Conservation (phyloP, 768 basidiomycete genomes). For the Boletus subparvulus region DNA sequence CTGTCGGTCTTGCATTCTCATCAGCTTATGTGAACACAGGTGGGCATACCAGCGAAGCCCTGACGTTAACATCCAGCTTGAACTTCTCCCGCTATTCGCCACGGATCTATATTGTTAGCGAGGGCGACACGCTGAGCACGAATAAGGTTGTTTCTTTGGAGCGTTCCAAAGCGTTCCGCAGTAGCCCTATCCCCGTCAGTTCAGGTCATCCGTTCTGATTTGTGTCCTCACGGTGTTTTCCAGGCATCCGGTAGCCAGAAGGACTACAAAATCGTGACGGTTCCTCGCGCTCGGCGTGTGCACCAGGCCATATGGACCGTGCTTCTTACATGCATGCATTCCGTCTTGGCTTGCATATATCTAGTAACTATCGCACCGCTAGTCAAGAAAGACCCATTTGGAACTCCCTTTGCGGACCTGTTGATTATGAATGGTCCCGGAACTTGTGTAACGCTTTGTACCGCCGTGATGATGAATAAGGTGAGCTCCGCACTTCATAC, state of each 20-base stretch:
- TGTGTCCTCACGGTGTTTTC: slow-evolving; percentile 10
- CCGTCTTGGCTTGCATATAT: slow-evolving; percentile 61
- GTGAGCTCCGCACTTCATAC: slow-evolving; percentile 43
- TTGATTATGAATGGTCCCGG: slow-evolving; percentile 94
- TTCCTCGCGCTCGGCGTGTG: slow-evolving; percentile 87
- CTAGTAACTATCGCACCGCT: slow-evolving; percentile 57
- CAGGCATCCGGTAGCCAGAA: slow-evolving; percentile 3
- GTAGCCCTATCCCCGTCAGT: slow-evolving; percentile 16
- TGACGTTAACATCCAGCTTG: slow-evolving; percentile 68
- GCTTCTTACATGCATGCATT: slow-evolving; percentile 59
- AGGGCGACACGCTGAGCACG: slow-evolving; percentile 78
- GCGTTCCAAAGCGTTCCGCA: slow-evolving; percentile 18
- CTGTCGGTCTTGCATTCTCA: not conserved
- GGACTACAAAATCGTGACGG: slow-evolving; percentile 53
- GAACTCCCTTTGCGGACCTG: slow-evolving; percentile 59
- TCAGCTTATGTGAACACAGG: slow-evolving; percentile 48
- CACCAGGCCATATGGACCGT: slow-evolving; percentile 77
- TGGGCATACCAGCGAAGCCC: slow-evolving; percentile 89
- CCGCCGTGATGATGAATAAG: slow-evolving; percentile 67
- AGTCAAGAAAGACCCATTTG: slow-evolving; percentile 17
- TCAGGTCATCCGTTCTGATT: not conserved
- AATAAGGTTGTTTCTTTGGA: slow-evolving; percentile 72
- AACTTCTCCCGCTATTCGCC: slow-evolving; percentile 74
- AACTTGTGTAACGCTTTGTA: slow-evolving; percentile 80
- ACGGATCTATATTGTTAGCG: slow-evolving; percentile 77